Conservation (phyloP, 352 stramenopile genomes). For the Pythium volutum region DNA sequence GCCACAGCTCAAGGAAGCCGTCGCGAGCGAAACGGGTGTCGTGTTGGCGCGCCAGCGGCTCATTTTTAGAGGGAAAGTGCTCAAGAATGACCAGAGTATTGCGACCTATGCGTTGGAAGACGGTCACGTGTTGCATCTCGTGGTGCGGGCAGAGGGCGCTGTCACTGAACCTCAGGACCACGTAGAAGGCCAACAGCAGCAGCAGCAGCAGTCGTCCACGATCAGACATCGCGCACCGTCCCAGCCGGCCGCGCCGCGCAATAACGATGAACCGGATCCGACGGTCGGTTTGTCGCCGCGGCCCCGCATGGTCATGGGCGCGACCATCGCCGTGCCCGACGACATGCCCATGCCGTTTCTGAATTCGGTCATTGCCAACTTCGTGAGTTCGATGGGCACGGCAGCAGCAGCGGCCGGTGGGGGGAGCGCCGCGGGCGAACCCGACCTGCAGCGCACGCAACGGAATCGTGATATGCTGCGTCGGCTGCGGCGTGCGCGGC, state of each 20-base stretch:
- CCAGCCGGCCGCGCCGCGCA: slow-evolving; percentile 5
- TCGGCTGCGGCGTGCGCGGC: slow-evolving; percentile 13
- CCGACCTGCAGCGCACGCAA: slow-evolving; percentile 5
- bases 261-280: slow-evolving; percentile 79
- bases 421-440: neutral
- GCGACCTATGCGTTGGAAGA: slow-evolving; percentile 75
- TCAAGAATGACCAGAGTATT: slow-evolving; percentile 84
- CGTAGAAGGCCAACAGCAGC: slow-evolving; percentile 2
- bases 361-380: slow-evolving; percentile 78
- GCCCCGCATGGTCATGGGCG: slow-evolving; percentile 67
- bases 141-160: slow-evolving; percentile 47
- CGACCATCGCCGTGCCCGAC: slow-evolving; percentile 69
- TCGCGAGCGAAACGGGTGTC: slow-evolving; percentile 68
- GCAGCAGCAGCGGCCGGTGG: neutral
- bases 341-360: slow-evolving; percentile 81
- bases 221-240: neutral
- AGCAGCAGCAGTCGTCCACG: neutral
- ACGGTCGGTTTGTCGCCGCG: slow-evolving; percentile 25
- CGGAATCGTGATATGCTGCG: slow-evolving; percentile 24
- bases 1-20: slow-evolving; percentile 67
- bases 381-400: slow-evolving; percentile 42
- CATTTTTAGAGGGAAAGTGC: slow-evolving; percentile 83
- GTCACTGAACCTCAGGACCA: neutral
- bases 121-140: slow-evolving; percentile 77
- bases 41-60: slow-evolving; percentile 71